Evolutionary conservation across 306 rosid genomes (phyloP), one percentile per base, ranked within the genome.

Genomic region (Prunus salicina): DNA sequence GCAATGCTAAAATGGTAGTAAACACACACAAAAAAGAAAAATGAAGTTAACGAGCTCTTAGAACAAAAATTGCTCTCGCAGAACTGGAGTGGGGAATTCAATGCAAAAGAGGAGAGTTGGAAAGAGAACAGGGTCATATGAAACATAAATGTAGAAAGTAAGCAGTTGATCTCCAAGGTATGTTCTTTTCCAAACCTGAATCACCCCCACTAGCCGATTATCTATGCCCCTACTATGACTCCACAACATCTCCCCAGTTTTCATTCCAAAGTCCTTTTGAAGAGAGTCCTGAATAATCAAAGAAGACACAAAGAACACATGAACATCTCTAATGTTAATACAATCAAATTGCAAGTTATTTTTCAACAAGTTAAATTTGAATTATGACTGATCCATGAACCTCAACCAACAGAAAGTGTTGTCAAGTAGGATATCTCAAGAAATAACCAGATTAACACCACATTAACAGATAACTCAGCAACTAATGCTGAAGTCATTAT

Each of bases 191-290:
- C 85, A 78, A 73, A 94, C 98, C 98, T 91, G 95, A 79, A 91
- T 82, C 78, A 77, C 64, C 74, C 96, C 96, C n/a, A 94, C 95
- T 52, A 83, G 80, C 79, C 97, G 93, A 80, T 84, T 85, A 83
- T 94, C 98, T 83, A 94, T 76, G 78, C 98, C 98, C 82, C 97
- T 87, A 78, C 97, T 84, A 82, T 84, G 87, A 73, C 79, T 90
- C 98, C 98, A 91, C 71, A 94, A 70, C 96, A 90, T 90, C 82
- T 90, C 97, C 82, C 98, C 98, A 12, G 91, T 91, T 81, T 89
- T 94, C 70, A 64, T 32, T 81, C 98, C 97, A 47, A 86, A 92
- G 76, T 94, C 96, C 78, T 92, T 94, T 75, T 85, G 96, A 84
- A 92, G 89, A 64, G 87, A 75, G 57, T 88, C 93, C 98, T 94